Percentiles rank a stretch among this genome's conserved stretches.
Evolutionary conservation across 768 basidiomycete genomes (phyloP).

Genomic region (Termitomyces bulborhizus): DNA sequence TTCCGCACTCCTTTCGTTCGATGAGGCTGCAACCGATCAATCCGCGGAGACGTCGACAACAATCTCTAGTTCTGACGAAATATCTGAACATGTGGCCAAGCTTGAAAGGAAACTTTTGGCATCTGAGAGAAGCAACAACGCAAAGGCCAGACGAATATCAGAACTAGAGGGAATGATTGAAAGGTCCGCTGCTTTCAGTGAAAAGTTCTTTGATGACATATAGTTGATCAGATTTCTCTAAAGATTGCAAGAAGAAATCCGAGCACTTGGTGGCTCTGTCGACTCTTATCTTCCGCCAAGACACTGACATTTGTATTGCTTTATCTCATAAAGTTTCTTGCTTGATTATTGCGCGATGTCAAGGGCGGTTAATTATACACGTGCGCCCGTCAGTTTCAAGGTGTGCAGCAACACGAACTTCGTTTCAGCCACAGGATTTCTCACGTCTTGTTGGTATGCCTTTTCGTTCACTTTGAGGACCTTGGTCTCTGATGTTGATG

Average conservation of each 20-base stretch:
- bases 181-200: conserved; percentile 13
- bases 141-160: conserved; percentile 26
- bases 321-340: not conserved
- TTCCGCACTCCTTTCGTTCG: conserved; percentile 6
- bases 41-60: conserved; percentile 14
- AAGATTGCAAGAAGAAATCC: conserved; percentile 9
- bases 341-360: not conserved
- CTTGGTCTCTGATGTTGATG: not conserved
- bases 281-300: not conserved
- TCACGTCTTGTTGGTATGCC: not conserved
- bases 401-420: not conserved
- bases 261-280: not conserved
- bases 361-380: not conserved
- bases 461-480: not conserved
- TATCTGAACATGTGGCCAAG: conserved; percentile 25
- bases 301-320: too few species aligned
- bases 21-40: conserved; percentile 14
- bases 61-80: conserved; percentile 5
- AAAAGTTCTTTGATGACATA: not conserved
- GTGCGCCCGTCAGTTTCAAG: not conserved
- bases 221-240: not conserved
- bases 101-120: conserved; percentile 33
- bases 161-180: conserved; percentile 22
- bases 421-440: not conserved
- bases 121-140: conserved; percentile 26